These are phyloP conservation scores for Podospora pseudocomata DNA, from an alignment of 495 filamentous ascomycete species.

Conservation along the genomic window DNA sequence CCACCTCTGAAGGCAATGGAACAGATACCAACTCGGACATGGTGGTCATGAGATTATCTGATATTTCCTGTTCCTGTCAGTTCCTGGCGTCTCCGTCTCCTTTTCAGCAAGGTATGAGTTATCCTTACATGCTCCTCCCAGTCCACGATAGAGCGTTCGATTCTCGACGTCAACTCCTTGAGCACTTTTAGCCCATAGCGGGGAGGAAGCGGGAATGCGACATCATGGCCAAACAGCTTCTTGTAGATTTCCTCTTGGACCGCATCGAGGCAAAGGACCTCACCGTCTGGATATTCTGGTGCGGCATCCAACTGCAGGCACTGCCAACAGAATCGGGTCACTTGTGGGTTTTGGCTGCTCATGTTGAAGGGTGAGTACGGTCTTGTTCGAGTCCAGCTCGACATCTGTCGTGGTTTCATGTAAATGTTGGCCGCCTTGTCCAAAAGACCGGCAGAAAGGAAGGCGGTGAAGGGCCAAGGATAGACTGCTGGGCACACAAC, in stretches of 20 bases:
- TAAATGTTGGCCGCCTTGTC: background rate
- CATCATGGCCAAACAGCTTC: conserved; percentile 57
- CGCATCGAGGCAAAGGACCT: conserved; percentile 32
- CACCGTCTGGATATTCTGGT: conserved; percentile 34
- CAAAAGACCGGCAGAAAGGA: background rate
- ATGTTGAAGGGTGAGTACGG: background rate
- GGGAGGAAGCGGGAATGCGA: conserved; percentile 54
- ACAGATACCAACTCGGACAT: conserved; percentile 58
- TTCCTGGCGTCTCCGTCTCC: background rate
- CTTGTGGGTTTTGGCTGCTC: background rate
- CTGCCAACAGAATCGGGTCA: conserved; percentile 39
- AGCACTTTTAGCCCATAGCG: conserved; percentile 68
- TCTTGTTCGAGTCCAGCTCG: background rate
- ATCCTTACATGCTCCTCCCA: conserved; percentile 79
- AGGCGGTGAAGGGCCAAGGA: background rate
- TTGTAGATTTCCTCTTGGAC: conserved; percentile 62
- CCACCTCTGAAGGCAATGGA: conserved; percentile 55
- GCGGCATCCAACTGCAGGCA: conserved; percentile 39
- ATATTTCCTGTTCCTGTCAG: conserved; percentile 58
- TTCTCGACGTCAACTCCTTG: conserved; percentile 60
- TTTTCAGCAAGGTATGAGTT: background rate
- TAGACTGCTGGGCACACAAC: background rate
- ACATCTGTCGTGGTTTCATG: background rate
- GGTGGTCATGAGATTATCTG: conserved; percentile 63
- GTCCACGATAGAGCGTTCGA: conserved; percentile 66